Evolutionary conservation across 1,284 basidiomycete genomes (phyloP).

Genomic region (Pseudozyma flocculosa): DNA sequence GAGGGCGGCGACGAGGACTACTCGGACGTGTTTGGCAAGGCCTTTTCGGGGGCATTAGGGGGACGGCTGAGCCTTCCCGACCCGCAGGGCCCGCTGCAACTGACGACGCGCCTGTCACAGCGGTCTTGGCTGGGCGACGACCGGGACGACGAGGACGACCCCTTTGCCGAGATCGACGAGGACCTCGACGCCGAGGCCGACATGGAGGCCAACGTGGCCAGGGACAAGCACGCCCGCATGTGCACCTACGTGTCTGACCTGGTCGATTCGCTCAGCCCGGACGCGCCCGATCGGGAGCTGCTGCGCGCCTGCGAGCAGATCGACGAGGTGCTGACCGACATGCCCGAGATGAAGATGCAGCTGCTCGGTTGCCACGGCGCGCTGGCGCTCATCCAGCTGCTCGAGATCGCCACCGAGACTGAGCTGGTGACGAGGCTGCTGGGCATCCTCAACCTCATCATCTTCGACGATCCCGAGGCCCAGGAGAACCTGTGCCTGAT

Average conservation of each 20-base stretch:
- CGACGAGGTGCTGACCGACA: slow-evolving; percentile 75
- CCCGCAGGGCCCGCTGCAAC: slow-evolving; percentile 18
- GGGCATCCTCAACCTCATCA: slow-evolving; percentile 85
- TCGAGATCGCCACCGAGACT: slow-evolving; percentile 76
- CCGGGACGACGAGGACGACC: slow-evolving; percentile 43
- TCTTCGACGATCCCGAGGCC: slow-evolving; percentile 78
- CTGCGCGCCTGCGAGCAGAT: slow-evolving; percentile 83
- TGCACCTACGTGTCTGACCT: slow-evolving; percentile 77
- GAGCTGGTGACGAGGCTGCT: slow-evolving; percentile 81
- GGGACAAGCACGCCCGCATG: slow-evolving; percentile 67
- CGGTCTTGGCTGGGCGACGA: slow-evolving; percentile 46
- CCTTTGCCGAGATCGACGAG: slow-evolving; percentile 50
- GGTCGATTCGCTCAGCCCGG: slow-evolving; percentile 80
- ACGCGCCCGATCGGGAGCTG: slow-evolving; percentile 74
- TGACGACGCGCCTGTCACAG: slow-evolving; percentile 43
- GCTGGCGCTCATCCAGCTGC: slow-evolving; percentile 86
- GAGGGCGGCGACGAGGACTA: slow-evolving; percentile 41
- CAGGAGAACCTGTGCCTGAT: slow-evolving; percentile 94
- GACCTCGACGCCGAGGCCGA: slow-evolving; percentile 44
- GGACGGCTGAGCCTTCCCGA: slow-evolving; percentile 3
- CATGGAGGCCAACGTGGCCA: slow-evolving; percentile 48
- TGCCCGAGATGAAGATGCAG: slow-evolving; percentile 84
- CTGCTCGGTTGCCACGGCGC: slow-evolving; percentile 89
- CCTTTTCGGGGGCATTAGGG: slow-evolving; percentile 2
- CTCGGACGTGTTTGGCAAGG: slow-evolving; percentile 42